Base-by-base conservation (phyloP, 345 rosid species). In the Populus deltoides region DNA sequence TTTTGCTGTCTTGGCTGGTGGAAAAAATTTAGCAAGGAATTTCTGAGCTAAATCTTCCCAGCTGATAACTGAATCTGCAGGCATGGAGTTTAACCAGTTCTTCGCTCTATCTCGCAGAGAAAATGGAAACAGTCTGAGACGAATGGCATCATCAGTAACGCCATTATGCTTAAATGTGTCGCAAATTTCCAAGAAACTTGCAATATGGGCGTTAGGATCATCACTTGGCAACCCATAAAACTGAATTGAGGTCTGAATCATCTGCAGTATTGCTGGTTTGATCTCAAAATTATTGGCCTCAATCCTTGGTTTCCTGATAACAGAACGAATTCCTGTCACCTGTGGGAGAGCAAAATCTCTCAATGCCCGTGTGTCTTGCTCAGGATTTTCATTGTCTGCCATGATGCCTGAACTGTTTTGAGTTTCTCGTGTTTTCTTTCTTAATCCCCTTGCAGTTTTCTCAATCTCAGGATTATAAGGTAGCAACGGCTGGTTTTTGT, bases 401-500 rank as follows among this genome's bases (percentile, higher is more conserved):
- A 17, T 51, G n/a, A 51, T 17, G 9, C 1, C 0, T 51, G 2
- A 51, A 6, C 0, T 51, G 9, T 51, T 18, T 18, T 18, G 9
- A 51, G 9, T 18, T 3, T 51, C 57, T 51, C 3, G 3, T 3
- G 0, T 51, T 51, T 51, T 18, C 9, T 51, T 51, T 51, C 59
- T 18, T 51, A 18, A 51, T 51, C 59, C 9, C 9, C 8, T 18
- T 51, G 1, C 3, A 6, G 0, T 6, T 18, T n/a, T 51, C 57
- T 51, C n/a, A 18, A 51, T 51, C 57, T 51, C 2, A 0, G 0
- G 9, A 51, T 51, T 51, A 18, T 51, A 51, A 51, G 8, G 59
- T 0, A 18, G 0, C n/a, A 6, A 51, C 1, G 1, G 0, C 9
- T 51, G 1, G 0, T 51, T 51, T 51, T 51, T 17, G 0, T 51